Percentiles rank a stretch among this genome's conserved stretches.
Evolutionary conservation across 768 basidiomycete genomes (phyloP).

Genomic region (Suillus subalutaceus): DNA sequence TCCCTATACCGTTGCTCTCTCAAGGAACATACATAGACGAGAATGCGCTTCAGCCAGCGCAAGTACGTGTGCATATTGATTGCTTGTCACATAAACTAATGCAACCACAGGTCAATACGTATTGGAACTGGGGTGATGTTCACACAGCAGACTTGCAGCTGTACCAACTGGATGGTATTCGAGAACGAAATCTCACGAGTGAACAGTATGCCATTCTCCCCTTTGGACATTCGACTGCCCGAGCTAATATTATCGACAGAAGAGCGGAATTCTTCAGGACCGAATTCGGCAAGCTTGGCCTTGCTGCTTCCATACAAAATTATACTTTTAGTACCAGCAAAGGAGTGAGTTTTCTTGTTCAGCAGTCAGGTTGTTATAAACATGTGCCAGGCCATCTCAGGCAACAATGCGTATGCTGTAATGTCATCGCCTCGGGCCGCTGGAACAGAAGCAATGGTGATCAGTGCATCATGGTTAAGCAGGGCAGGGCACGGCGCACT

Average conservation of each 20-base stretch:
- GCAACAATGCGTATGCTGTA: slow-evolving; percentile 83
- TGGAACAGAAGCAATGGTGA: slow-evolving; percentile 90
- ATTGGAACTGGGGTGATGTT: slow-evolving; percentile 93
- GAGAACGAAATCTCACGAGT: slow-evolving; percentile 65
- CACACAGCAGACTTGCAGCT: slow-evolving; percentile 84
- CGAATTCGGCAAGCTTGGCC: slow-evolving; percentile 76
- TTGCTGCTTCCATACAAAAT: slow-evolving; percentile 67
- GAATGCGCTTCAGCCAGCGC: slow-evolving; percentile 92
- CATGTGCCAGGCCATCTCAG: slow-evolving; percentile 50
- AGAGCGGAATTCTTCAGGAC: slow-evolving; percentile 61
- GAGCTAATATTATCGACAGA: slow-evolving; percentile 41
- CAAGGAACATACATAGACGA: slow-evolving; percentile 87
- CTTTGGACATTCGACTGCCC: slow-evolving; percentile 4
- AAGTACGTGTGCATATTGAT: slow-evolving; percentile 50
- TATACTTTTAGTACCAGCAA: slow-evolving; percentile 60
- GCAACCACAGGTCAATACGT: slow-evolving; percentile 73
- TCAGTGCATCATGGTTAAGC: slow-evolving; percentile 91
- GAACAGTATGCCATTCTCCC: slow-evolving; percentile 57
- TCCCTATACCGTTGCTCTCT: slow-evolving; percentile 70
- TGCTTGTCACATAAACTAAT: slow-evolving; percentile 5
- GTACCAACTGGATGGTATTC: slow-evolving; percentile 63
- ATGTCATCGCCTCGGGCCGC: slow-evolving; percentile 85
- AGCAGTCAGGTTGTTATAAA: neutral
- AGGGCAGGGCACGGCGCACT: slow-evolving; percentile 54
- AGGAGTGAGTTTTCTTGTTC: slow-evolving; percentile 41